Evolutionary conservation across 1,284 basidiomycete genomes (phyloP).

Genomic region (Heterobasidion irregulare): DNA sequence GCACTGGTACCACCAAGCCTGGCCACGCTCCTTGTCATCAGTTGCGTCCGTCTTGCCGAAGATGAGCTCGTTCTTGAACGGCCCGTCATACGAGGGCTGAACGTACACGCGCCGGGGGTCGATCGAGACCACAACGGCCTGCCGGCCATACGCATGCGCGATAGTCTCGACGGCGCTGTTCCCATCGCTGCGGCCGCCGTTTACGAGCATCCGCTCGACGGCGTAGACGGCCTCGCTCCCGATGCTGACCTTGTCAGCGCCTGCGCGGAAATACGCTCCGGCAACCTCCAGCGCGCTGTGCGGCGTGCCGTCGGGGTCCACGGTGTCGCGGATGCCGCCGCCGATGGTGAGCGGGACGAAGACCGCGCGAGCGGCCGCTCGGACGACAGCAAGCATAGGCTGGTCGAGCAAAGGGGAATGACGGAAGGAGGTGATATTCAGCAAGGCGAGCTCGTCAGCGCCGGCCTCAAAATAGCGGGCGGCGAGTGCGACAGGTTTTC

Average conservation of each 20-base stretch:
- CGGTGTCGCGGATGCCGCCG: constrained; percentile 94
- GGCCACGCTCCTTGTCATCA: constrained; percentile 52
- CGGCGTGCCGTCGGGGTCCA: constrained; percentile 91
- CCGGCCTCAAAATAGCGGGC: constrained; percentile 82
- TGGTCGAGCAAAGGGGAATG: constrained; percentile 93
- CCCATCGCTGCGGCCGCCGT: constrained; percentile 44
- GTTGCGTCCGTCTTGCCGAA: constrained; percentile 37
- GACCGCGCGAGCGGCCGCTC: constrained; percentile 81
- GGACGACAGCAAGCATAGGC: constrained; percentile 96
- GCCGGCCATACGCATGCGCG: constrained; percentile 85
- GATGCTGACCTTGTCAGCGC: constrained; percentile 97
- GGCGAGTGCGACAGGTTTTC: constrained; percentile 89
- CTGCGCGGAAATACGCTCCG: constrained; percentile 92
- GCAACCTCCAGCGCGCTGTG: constrained; percentile 91
- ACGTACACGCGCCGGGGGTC: constrained; percentile 92
- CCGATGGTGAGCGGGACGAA: constrained; percentile 99
- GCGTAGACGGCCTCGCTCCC: constrained; percentile 94
- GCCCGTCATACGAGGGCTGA: constrained; percentile 58
- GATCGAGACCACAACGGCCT: constrained; percentile 97
- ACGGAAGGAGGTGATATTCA: constrained; percentile 99
- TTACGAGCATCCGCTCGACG: constrained; percentile 73
- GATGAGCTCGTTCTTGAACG: constrained; percentile 62
- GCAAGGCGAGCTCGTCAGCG: constrained; percentile 94
- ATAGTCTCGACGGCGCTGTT: constrained; percentile 95
- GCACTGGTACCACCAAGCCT: constrained; percentile 98